phyloP scores from a whole-genome alignment of 345 rosid genomes.

The Moricandia moricandioides region DNA sequence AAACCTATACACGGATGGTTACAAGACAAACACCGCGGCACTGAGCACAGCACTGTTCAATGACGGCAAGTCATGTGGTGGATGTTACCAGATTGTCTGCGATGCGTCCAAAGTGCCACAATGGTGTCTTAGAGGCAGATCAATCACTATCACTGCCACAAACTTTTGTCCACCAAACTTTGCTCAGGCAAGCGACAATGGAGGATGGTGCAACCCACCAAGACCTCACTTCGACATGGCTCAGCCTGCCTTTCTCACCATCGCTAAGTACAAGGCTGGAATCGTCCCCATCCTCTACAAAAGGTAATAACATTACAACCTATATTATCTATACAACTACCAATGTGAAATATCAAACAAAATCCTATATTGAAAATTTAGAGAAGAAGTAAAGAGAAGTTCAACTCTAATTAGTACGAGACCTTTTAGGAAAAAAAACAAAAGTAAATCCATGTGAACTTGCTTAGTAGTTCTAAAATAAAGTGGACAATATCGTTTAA shows the following conservation, averaged over 20 bases:
- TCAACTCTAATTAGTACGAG: no score
- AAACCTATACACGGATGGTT: slow-evolving; percentile 52
- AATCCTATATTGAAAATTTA: no score
- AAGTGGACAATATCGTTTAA: no score
- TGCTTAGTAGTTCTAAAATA: no score
- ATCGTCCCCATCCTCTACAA: slow-evolving; percentile 76
- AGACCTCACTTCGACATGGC: slow-evolving; percentile 93
- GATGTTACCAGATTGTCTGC: slow-evolving; percentile 56
- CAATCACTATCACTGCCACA: slow-evolving; percentile 70
- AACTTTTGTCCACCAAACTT: slow-evolving; percentile 80
- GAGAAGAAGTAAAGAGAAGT: no score
- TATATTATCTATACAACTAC: no score
- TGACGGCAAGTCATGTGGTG: slow-evolving; percentile 71
- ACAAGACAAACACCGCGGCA: slow-evolving; percentile 64
- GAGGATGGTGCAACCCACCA: slow-evolving; percentile 98
- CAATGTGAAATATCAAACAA: no score
- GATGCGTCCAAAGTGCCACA: slow-evolving; percentile 48
- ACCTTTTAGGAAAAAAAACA: no score
- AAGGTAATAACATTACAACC: slow-evolving; percentile 40
- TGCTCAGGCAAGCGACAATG: slow-evolving; percentile 61
- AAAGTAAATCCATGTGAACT: no score
- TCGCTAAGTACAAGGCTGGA: slow-evolving; percentile 74
- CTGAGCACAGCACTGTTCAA: slow-evolving; percentile 67
- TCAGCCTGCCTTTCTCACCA: slow-evolving; percentile 82
- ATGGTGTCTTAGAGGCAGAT: slow-evolving; percentile 66